A percentile compares a stretch with the other conserved stretches of the same genome.
Conservation (phyloP, 2,329 filamentous ascomycete genomes). For the Macrophomina phaseolina region DNA sequence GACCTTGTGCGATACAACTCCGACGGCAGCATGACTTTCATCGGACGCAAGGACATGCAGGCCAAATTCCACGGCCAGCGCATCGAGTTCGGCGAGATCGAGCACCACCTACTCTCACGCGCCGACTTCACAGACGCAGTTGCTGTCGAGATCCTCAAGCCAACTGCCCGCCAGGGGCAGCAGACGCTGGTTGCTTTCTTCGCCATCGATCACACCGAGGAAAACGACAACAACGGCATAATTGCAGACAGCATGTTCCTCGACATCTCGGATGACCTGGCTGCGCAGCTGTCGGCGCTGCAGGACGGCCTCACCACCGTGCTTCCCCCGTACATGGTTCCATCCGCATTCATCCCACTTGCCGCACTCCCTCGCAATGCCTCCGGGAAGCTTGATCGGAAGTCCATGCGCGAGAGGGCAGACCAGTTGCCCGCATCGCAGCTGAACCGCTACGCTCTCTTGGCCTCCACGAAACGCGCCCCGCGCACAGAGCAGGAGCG, state of each 20-base stretch:
- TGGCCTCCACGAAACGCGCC: slow-evolving; percentile 40
- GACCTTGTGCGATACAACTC: slow-evolving; percentile 38
- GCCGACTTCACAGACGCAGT: slow-evolving; percentile 5
- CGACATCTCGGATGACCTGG: neutral
- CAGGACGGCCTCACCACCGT: neutral
- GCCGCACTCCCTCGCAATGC: slow-evolving; percentile 41
- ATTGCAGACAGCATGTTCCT: slow-evolving; percentile 3
- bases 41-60: slow-evolving; percentile 41
- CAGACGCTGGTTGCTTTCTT: slow-evolving; percentile 51
- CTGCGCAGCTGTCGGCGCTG: neutral
- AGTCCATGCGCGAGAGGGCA: neutral
- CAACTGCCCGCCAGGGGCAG: slow-evolving; percentile 6
- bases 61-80: slow-evolving; percentile 4
- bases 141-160: slow-evolving; percentile 43
- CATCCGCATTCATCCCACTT: slow-evolving; percentile 1
- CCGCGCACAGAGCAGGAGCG: slow-evolving; percentile 54
- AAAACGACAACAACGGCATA: slow-evolving; percentile 32
- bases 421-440: slow-evolving; percentile 27
- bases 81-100: slow-evolving; percentile 19
- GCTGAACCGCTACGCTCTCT: slow-evolving; percentile 47
- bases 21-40: slow-evolving; percentile 42
- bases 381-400: slow-evolving; percentile 48
- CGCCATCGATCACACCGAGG: slow-evolving; percentile 39
- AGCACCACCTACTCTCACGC: slow-evolving; percentile 6
- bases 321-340: neutral